Conservation (phyloP, 371 early-diverging fungal species). For the Mortierella sp. region DNA sequence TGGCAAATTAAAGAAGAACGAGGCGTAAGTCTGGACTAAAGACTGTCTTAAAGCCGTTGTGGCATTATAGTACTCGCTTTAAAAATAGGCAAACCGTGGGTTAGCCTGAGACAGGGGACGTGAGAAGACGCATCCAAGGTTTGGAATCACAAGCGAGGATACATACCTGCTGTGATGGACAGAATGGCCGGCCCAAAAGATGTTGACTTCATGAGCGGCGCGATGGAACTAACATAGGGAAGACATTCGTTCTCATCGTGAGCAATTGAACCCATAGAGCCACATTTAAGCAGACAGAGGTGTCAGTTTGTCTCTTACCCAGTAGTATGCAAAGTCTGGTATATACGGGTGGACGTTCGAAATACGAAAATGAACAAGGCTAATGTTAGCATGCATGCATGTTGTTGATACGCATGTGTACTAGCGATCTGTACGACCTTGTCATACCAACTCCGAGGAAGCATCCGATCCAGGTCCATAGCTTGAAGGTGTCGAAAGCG, state of each 20-base stretch:
- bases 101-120: too few relatives aligned
- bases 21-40: slow-evolving; percentile 59
- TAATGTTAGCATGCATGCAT: background rate
- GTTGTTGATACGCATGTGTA: background rate
- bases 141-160: background rate
- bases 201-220: slow-evolving; percentile 67
- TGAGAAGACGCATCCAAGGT: too few relatives aligned
- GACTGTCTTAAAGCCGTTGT: slow-evolving; percentile 66
- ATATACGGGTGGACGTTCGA: background rate
- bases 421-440: background rate
- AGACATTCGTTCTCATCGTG: too few relatives aligned
- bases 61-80: slow-evolving; percentile 67
- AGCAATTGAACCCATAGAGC: too few relatives aligned
- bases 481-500: slow-evolving; percentile 54
- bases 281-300: too few relatives aligned
- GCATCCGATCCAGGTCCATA: slow-evolving; percentile 62
- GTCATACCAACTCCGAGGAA: slow-evolving; percentile 57
- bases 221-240: slow-evolving; percentile 67
- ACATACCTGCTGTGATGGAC: slow-evolving; percentile 56
- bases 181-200: slow-evolving; percentile 67
- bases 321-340: slow-evolving; percentile 61
- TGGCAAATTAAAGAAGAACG: slow-evolving; percentile 54
- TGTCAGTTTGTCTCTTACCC: too few relatives aligned
- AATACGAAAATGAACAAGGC: background rate
- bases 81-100: too few relatives aligned